Evolutionary conservation across 805 yeast genomes (phyloP).

Genomic region (Peterozyma toletana): DNA sequence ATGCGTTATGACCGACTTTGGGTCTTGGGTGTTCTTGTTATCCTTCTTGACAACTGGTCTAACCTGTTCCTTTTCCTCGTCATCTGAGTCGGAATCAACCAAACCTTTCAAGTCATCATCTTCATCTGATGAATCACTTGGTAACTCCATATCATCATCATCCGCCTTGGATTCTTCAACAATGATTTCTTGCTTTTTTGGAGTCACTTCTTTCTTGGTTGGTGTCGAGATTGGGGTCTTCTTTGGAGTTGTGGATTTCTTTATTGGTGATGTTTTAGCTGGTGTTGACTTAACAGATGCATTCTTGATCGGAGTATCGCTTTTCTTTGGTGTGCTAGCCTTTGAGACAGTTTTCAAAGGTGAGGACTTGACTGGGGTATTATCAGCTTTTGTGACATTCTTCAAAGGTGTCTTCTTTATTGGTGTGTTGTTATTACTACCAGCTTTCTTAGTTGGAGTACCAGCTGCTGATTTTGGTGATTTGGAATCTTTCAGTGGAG

Average conservation of each 20-base stretch:
- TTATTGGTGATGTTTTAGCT: no score
- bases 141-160: constrained; percentile 12
- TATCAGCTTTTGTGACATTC: neutral
- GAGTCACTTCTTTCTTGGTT: constrained; percentile 6
- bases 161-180: constrained; percentile 8
- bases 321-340: no score
- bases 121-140: constrained; percentile 6
- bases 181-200: constrained; percentile 9
- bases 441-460: neutral
- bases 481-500: constrained; percentile 1
- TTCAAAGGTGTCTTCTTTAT: neutral
- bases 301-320: no score
- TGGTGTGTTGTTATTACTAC: neutral
- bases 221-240: neutral
- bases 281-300: no score
- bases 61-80: neutral
- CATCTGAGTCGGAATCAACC: constrained; percentile 1
- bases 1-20: constrained; percentile 16
- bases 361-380: constrained; percentile 2
- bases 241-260: neutral
- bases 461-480: neutral
- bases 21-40: constrained; percentile 7
- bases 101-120: neutral
- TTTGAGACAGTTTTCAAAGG: neutral
- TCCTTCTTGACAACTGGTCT: neutral